Conservation (phyloP, 352 stramenopile genomes). For the Globisporangium heterothallicum region DNA sequence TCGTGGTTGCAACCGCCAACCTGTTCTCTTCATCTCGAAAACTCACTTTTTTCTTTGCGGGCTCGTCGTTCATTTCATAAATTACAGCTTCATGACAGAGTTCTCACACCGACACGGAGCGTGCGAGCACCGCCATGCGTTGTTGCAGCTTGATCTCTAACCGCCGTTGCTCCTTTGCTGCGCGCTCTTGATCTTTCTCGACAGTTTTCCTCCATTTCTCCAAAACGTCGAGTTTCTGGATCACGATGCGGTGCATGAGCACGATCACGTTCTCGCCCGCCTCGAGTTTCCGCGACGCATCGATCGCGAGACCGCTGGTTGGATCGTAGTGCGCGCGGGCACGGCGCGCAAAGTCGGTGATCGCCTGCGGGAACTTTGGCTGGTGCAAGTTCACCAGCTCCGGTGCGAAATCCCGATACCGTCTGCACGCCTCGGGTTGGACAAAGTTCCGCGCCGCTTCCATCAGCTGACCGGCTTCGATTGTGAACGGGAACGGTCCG, state of each 20-base stretch:
- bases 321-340: slow-evolving; percentile 48
- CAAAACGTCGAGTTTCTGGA: slow-evolving; percentile 69
- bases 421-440: slow-evolving; percentile 62
- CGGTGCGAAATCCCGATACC: slow-evolving; percentile 52
- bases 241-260: slow-evolving; percentile 67
- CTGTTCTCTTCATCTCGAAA: too few species aligned
- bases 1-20: too few species aligned
- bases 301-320: slow-evolving; percentile 42
- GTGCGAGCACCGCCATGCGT: slow-evolving; percentile 49
- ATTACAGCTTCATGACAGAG: slow-evolving; percentile 7
- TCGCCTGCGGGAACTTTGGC: slow-evolving; percentile 58
- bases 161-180: slow-evolving; percentile 35
- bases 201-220: slow-evolving; percentile 56
- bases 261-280: slow-evolving; percentile 66
- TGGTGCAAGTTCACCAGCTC: slow-evolving; percentile 41
- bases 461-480: slow-evolving; percentile 70
- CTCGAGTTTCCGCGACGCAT: slow-evolving; percentile 58
- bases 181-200: slow-evolving; percentile 45
- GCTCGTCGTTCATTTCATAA: slow-evolving; percentile 11
- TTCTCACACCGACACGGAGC: slow-evolving; percentile 51
- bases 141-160: slow-evolving; percentile 60
- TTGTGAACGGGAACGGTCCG: slow-evolving; percentile 53
- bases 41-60: too few species aligned
- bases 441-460: slow-evolving; percentile 49
- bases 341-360: slow-evolving; percentile 55